Percentiles rank a stretch among this genome's conserved stretches.
Conservation (phyloP, 75 land plant species). For the Sequoiadendron giganteum region DNA sequence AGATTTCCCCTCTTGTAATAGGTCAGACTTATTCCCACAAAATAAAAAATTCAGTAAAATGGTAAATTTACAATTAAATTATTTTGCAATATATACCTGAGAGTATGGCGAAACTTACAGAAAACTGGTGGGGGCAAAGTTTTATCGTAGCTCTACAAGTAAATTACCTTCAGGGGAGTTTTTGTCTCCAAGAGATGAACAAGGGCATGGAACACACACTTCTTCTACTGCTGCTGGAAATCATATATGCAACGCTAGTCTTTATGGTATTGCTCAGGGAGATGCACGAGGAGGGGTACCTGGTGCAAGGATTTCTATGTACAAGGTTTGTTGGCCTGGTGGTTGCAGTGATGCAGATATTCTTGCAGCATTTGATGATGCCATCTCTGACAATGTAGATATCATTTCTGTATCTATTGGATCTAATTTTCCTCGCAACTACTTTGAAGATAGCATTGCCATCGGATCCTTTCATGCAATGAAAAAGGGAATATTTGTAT, state of each 20-base stretch:
- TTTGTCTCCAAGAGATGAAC: background rate
- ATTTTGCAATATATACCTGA: too few relatives aligned
- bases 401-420: slow-evolving; percentile 67
- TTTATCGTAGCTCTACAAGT: background rate
- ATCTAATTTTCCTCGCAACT: slow-evolving; percentile 31
- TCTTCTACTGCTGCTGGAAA: slow-evolving; percentile 27
- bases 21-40: background rate
- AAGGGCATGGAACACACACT: slow-evolving; percentile 42
- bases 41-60: background rate
- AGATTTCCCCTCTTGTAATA: background rate
- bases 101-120: background rate
- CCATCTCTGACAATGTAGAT: slow-evolving; percentile 65
- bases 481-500: slow-evolving; percentile 20
- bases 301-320: slow-evolving; percentile 66
- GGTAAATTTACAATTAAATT: too few relatives aligned
- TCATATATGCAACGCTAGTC: slow-evolving; percentile 38
- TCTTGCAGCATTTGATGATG: slow-evolving; percentile 66
- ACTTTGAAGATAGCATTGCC: slow-evolving; percentile 37
- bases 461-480: slow-evolving; percentile 37
- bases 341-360: slow-evolving; percentile 81
- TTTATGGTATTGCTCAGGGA: slow-evolving; percentile 63
- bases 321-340: slow-evolving; percentile 82
- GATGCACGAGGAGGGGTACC: slow-evolving; percentile 78
- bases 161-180: background rate
- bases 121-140: slow-evolving; percentile 24